Evolutionary conservation across 73 alveolate species (phyloP), one percentile per base, ranked within the genome.

Genomic region (Urostyla sp.): DNA sequence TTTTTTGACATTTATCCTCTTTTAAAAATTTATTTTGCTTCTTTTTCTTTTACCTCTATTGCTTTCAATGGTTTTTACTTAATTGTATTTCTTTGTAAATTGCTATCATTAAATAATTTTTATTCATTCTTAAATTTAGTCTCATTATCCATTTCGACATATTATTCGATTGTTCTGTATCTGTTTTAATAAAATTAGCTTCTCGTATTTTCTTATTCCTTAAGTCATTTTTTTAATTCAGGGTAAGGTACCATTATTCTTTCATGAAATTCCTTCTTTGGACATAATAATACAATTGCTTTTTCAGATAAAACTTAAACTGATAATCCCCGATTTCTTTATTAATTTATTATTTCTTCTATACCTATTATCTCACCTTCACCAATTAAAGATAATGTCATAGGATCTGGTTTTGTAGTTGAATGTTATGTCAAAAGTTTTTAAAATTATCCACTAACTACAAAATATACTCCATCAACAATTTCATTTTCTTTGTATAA

Each of bases 381-480:
- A 27, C 72, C 20, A 5, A 69, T 49, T 20, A 44, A 31, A 38
- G 32, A n/a, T 1, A 66, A 16, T 44, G 44, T 44, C 27, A 23
- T 5, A 16, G 37, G 26, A 40, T 44, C 44, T 5, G 63, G 56
- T 1, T 30, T 58, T 58, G 28, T 16, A 38, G 76, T 32, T n/a
- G 56, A 16, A 44, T 11, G 15, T 15, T 21, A 1, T 11, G 13
- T 43, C 38, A 31, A 34, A 11, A 46, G 54, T 48, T 45, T 69
- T 48, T 69, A 16, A 48, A 46, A 45, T 30, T 45, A 49, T 44
- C 83, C 83, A 11, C 34, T 27, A 18, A 48, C 56, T 13, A 69
- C 49, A 21, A 69, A 69, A 48, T 46, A 69, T 8, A 69, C 69
- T 4, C 83, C 83, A 27, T 69, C 83, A 13, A 69, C 72, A 4